These are phyloP conservation scores for Choiromyces venosus DNA, from an alignment of 495 filamentous ascomycete genomes.

Conservation along the genomic window DNA sequence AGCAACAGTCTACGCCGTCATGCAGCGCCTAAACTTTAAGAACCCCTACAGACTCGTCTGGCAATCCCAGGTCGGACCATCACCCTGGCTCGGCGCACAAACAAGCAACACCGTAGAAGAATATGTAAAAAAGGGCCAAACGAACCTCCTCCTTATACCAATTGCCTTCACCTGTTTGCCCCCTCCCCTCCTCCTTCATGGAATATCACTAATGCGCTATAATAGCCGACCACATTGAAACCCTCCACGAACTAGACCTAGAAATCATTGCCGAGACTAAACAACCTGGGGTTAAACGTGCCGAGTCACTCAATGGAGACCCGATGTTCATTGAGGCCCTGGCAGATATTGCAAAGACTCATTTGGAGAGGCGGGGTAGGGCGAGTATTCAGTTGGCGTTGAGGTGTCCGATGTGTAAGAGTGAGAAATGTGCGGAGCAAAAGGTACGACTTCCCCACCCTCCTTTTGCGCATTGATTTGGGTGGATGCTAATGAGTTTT, in stretches of 20 bases:
- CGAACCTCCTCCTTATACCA: slow-evolving; percentile 84
- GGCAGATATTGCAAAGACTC: slow-evolving; percentile 74
- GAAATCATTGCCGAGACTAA: slow-evolving; percentile 92
- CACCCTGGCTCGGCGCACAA: slow-evolving; percentile 92
- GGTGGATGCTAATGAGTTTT: slow-evolving; percentile 31
- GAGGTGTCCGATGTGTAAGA: slow-evolving; percentile 90
- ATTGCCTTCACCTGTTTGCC: slow-evolving; percentile 78
- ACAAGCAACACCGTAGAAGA: slow-evolving; percentile 79
- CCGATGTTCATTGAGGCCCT: slow-evolving; percentile 87
- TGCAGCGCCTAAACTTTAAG: slow-evolving; percentile 75
- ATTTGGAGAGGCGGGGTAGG: slow-evolving; percentile 63
- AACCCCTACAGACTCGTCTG: slow-evolving; percentile 93
- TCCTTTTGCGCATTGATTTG: slow-evolving; percentile 47
- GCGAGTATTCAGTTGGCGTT: slow-evolving; percentile 81
- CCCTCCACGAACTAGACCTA: slow-evolving; percentile 87
- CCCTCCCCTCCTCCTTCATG: not conserved
- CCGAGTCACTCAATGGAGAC: slow-evolving; percentile 88
- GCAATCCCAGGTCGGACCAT: slow-evolving; percentile 97
- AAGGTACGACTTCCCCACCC: slow-evolving; percentile 72
- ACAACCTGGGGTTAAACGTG: slow-evolving; percentile 73
- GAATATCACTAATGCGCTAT: not conserved
- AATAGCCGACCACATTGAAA: slow-evolving; percentile 86
- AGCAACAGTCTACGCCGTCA: slow-evolving; percentile 95
- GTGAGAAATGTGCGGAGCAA: slow-evolving; percentile 78
- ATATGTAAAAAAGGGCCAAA: slow-evolving; percentile 85